Evolutionary conservation across 2,329 filamentous ascomycete genomes (phyloP).

Genomic region (Epichloe typhina): DNA sequence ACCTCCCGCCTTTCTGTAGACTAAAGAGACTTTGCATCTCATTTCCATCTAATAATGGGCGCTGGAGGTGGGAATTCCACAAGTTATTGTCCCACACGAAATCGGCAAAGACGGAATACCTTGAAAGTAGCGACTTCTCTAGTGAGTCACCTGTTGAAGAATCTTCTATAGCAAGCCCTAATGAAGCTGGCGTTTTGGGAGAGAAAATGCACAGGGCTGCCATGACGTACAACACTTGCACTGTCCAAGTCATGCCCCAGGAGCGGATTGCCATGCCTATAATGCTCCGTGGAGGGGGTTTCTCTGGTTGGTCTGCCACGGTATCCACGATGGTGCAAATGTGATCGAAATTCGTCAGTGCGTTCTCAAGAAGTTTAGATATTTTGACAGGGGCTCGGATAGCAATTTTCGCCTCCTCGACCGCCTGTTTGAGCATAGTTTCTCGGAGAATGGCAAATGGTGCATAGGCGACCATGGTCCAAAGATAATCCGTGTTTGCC

Average conservation of each 20-base stretch:
- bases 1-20: constrained; percentile 6
- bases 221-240: constrained; percentile 8
- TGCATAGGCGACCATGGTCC: constrained; percentile 9
- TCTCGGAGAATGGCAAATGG: constrained; percentile 7
- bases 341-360: constrained; percentile 7
- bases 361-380: constrained; percentile 4
- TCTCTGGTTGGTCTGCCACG: background rate
- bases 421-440: constrained; percentile 1
- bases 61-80: constrained; percentile 1
- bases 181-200: background rate
- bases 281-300: constrained; percentile 1
- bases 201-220: constrained; percentile 1
- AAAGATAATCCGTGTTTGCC: constrained; percentile 2
- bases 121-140: background rate
- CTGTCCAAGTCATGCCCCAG: constrained; percentile 8
- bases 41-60: constrained; percentile 8
- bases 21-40: constrained; percentile 8
- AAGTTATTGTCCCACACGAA: constrained; percentile 4
- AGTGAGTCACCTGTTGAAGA: too few relatives aligned
- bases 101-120: constrained; percentile 5
- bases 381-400: constrained; percentile 5
- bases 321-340: background rate
- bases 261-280: constrained; percentile 10
- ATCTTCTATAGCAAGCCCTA: too few relatives aligned
- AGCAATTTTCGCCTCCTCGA: constrained; percentile 6